Evolutionary conservation across 805 yeast species (phyloP), one percentile per base, ranked within the genome.

Genomic region (Wickerhamomyces silvicola): DNA sequence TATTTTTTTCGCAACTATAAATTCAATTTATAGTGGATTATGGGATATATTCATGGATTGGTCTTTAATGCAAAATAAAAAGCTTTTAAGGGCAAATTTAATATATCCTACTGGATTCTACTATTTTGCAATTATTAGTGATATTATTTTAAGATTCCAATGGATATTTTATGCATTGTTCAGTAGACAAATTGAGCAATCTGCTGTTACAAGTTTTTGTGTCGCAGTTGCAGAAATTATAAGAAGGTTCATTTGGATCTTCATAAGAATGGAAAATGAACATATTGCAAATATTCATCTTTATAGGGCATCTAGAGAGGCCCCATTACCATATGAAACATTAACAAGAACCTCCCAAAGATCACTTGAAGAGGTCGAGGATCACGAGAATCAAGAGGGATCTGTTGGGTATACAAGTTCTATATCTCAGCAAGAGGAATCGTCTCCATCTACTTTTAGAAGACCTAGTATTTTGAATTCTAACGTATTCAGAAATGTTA

Each of bases 11-110:
- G 96, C 94, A 0, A 52, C 72, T 0, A 44, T 85, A 24, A 88
- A 92, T 55, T 75, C 96, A 0, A 31, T 78, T 1, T 72, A 72
- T 49, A 70, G 88, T 21, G 57, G 81, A 0, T 42, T 77, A 4
- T 92, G 98, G 98, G 98, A 92, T 58, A 62, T 92, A 6, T 62
- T 88, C 25, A 86, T 92, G 95, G 98, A 92, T 62, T 92, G 95
- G 90, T 87, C 97, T 2, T 62, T 92, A 47, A 66, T 82, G 35
- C 95, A 85, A 54, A 62, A 74, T 18, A 69, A 81, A 52, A 57
- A 57, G 35, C 58, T 79, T 18, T 62, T 88, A 31, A 68, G 97
- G 45, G 78, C 84, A 49, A 80, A 83, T 48, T 62, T 88, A 30
- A 80, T 79, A 26, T 78, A 72, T 46, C 78, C 80, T 9, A 51